Conservation (phyloP, 1,139 yeast genomes). For the Zygoascus meyerae region DNA sequence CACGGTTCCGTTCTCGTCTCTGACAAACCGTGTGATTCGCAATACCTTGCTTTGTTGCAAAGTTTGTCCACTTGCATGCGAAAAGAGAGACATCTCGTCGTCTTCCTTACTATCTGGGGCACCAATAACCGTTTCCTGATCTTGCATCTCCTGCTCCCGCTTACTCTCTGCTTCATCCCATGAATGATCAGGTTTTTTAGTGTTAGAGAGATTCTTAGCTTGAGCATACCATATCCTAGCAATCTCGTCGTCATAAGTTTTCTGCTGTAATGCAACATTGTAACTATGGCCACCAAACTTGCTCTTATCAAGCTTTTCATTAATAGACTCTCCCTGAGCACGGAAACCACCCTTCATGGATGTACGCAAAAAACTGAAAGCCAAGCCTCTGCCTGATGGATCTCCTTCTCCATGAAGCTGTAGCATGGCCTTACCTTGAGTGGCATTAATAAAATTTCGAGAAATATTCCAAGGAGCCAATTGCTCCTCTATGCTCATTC, state of each 20-base stretch:
- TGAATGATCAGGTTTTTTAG: conserved; percentile 27
- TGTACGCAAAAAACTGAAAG: conserved; percentile 81
- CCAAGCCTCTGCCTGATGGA: conserved; percentile 88
- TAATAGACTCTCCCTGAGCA: conserved; percentile 50
- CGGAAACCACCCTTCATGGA: conserved; percentile 94
- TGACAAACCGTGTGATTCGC: conserved; percentile 69
- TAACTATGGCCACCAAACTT: conserved; percentile 62
- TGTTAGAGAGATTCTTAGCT: conserved; percentile 53
- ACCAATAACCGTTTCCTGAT: background rate
- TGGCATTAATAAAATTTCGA: conserved; percentile 83
- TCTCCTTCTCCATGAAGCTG: conserved; percentile 97
- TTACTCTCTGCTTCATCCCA: conserved; percentile 36
- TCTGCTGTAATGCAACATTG: conserved; percentile 83
- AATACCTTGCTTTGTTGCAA: conserved; percentile 43
- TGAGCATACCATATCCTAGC: conserved; percentile 89
- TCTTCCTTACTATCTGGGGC: conserved; percentile 25
- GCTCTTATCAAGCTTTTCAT: conserved; percentile 38
- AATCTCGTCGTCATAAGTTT: conserved; percentile 87
- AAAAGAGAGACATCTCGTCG: conserved; percentile 32
- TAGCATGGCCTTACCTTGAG: conserved; percentile 95
- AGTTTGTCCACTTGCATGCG: conserved; percentile 25
- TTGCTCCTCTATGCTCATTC: conserved; percentile 68
- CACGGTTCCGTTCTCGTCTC: conserved; percentile 80
- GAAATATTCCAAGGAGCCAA: conserved; percentile 92
- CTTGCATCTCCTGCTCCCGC: conserved; percentile 17